A percentile compares a stretch with the other conserved stretches of the same genome.
These are phyloP conservation scores for Geosmithia flava DNA, from an alignment of 2,329 filamentous ascomycete species.

Conservation along the genomic window DNA sequence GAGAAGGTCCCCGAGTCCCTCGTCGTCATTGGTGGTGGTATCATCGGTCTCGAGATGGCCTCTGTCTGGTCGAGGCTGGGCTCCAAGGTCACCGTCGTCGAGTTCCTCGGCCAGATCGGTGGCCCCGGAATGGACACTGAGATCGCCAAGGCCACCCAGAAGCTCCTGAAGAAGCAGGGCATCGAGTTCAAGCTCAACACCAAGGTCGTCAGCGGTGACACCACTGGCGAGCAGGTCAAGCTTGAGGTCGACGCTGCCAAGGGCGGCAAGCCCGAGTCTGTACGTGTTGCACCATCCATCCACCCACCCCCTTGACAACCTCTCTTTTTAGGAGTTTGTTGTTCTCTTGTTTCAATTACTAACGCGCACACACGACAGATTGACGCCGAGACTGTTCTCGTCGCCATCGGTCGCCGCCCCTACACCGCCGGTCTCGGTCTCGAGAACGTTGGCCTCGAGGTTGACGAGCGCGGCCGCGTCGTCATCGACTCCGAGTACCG, in stretches of 20 bases:
- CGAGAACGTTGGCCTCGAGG: conserved; percentile 85
- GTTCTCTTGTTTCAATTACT: background rate
- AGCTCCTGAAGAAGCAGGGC: conserved; percentile 90
- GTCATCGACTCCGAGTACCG: conserved; percentile 98
- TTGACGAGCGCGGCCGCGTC: conserved; percentile 85
- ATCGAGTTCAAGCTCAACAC: conserved; percentile 98
- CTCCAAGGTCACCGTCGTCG: conserved; percentile 89
- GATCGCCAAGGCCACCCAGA: conserved; percentile 82
- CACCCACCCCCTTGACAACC: background rate
- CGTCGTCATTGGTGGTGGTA: conserved; percentile 95
- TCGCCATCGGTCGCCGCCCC: conserved; percentile 90
- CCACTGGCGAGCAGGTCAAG: conserved; percentile 63
- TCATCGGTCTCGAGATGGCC: conserved; percentile 97
- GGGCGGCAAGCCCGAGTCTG: conserved; percentile 87
- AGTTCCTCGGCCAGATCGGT: conserved; percentile 92
- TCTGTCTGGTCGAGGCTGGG: conserved; percentile 96
- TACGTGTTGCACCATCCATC: conserved; percentile 30
- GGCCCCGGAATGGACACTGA: conserved; percentile 95
- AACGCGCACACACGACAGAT: conserved; percentile 41
- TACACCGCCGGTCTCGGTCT: conserved; percentile 87
- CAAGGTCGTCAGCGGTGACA: conserved; percentile 83
- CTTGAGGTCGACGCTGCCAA: conserved; percentile 85
- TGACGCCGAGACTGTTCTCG: conserved; percentile 88
- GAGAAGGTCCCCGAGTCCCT: conserved; percentile 90
- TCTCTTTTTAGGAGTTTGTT: conserved; percentile 8